phyloP scores from a whole-genome alignment of 1,284 basidiomycete genomes.

The Ustilago lituana region DNA sequence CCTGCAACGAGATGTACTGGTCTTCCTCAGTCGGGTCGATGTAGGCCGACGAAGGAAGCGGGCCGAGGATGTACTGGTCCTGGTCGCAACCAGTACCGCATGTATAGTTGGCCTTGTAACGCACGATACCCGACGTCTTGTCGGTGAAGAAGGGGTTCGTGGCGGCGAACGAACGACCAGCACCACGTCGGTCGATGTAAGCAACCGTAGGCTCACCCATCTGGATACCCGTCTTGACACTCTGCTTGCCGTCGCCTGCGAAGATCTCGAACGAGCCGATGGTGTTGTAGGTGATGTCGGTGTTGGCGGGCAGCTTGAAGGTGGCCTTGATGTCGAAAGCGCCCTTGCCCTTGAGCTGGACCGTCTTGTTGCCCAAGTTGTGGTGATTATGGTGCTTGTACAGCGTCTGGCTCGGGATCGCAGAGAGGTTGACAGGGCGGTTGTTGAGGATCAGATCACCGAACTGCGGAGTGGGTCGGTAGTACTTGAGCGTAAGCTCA shows the following conservation, averaged over 20 bases:
- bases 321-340: constrained; percentile 66
- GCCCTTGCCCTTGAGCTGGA: constrained; percentile 55
- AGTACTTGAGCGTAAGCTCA: constrained; percentile 63
- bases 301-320: constrained; percentile 45
- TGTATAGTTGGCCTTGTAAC: constrained; percentile 44
- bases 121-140: constrained; percentile 50
- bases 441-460: constrained; percentile 65
- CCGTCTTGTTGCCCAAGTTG: constrained; percentile 50
- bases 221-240: constrained; percentile 46
- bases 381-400: constrained; percentile 23
- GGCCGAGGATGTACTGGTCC: constrained; percentile 31
- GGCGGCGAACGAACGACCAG: constrained; percentile 54
- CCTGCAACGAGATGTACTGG: constrained; percentile 40
- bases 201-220: constrained; percentile 60
- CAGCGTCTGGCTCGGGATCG: constrained; percentile 45
- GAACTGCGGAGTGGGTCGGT: constrained; percentile 53
- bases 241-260: constrained; percentile 35
- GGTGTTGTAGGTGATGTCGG: constrained; percentile 38
- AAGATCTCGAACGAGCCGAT: constrained; percentile 44
- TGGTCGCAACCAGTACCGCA: neutral
- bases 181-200: constrained; percentile 66
- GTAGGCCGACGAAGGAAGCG: constrained; percentile 27
- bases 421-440: constrained; percentile 60
- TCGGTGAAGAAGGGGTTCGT: constrained; percentile 67
- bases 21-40: constrained; percentile 18